Evolutionary conservation across 2,329 filamentous ascomycete genomes (phyloP).

Genomic region (Pseudofabraea citricarpa): DNA sequence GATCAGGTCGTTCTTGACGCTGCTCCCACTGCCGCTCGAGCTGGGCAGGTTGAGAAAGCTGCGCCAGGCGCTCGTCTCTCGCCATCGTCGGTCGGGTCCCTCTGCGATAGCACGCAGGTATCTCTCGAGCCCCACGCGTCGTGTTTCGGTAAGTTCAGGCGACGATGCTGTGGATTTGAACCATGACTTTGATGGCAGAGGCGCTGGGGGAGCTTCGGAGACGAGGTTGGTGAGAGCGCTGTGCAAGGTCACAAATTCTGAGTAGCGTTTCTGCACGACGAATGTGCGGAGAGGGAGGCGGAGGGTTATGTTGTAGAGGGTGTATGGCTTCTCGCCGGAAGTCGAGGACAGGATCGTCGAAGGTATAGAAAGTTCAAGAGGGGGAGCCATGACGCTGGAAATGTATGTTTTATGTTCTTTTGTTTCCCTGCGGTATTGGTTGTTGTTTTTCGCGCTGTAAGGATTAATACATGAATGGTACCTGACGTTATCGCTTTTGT

Average conservation of each 20-base stretch:
- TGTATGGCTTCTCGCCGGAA: slow-evolving; percentile 55
- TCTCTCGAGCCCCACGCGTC: slow-evolving; percentile 62
- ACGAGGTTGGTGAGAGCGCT: slow-evolving; percentile 53
- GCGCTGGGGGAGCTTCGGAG: slow-evolving; percentile 58
- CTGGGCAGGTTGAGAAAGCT: slow-evolving; percentile 67
- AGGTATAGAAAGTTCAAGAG: slow-evolving; percentile 63
- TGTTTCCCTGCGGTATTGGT: no score
- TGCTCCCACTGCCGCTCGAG: slow-evolving; percentile 29
- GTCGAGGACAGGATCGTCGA: slow-evolving; percentile 52
- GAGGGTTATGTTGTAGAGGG: slow-evolving; percentile 73
- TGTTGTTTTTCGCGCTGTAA: no score
- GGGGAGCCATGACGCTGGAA: slow-evolving; percentile 49
- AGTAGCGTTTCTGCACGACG: slow-evolving; percentile 76
- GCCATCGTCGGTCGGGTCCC: slow-evolving; percentile 70
- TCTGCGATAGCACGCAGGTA: slow-evolving; percentile 71
- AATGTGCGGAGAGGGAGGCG: slow-evolving; percentile 72
- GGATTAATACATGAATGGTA: no score
- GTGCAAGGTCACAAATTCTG: slow-evolving; percentile 69
- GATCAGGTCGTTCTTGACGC: slow-evolving; percentile 22
- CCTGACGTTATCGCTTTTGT: not conserved
- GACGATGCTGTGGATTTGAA: slow-evolving; percentile 68
- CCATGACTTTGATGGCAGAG: slow-evolving; percentile 72
- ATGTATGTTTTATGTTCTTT: not conserved
- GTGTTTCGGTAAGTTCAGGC: slow-evolving; percentile 63
- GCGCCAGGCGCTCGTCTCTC: slow-evolving; percentile 68